Evolutionary conservation across 805 yeast genomes (phyloP).

Genomic region (Candida piceae): DNA sequence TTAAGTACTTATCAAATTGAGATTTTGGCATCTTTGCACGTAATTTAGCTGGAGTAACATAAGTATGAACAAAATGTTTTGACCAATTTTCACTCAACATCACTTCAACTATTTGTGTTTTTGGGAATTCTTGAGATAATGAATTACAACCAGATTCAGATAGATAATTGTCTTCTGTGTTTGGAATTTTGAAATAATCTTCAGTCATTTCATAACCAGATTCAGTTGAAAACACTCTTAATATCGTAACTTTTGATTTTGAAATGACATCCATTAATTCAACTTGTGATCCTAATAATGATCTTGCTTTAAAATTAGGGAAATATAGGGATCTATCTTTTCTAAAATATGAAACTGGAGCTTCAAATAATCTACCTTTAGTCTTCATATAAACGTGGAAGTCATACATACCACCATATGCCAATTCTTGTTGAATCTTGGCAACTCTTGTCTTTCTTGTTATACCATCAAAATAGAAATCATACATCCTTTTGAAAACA

Average conservation of each 20-base stretch:
- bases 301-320: conserved; percentile 67
- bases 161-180: conserved; percentile 37
- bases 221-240: conserved; percentile 61
- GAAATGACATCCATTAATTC: conserved; percentile 36
- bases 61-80: conserved; percentile 59
- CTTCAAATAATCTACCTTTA: conserved; percentile 75
- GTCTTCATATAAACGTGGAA: conserved; percentile 63
- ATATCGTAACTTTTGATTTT: conserved; percentile 50
- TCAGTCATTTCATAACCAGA: conserved; percentile 66
- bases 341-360: conserved; percentile 79
- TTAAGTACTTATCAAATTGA: conserved; percentile 50
- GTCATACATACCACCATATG: conserved; percentile 64
- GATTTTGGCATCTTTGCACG: conserved; percentile 20
- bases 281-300: conserved; percentile 35
- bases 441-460: conserved; percentile 30
- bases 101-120: conserved; percentile 69
- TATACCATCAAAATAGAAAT: conserved; percentile 33
- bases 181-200: conserved; percentile 48
- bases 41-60: conserved; percentile 40
- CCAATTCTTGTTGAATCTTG: conserved; percentile 53
- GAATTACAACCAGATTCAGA: conserved; percentile 35
- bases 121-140: conserved; percentile 40
- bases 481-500: conserved; percentile 28
- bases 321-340: conserved; percentile 70
- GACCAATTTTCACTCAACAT: conserved; percentile 69